These are phyloP conservation scores for Cercospora sojina DNA, from an alignment of 2,329 filamentous ascomycete species.

Conservation along the genomic window DNA sequence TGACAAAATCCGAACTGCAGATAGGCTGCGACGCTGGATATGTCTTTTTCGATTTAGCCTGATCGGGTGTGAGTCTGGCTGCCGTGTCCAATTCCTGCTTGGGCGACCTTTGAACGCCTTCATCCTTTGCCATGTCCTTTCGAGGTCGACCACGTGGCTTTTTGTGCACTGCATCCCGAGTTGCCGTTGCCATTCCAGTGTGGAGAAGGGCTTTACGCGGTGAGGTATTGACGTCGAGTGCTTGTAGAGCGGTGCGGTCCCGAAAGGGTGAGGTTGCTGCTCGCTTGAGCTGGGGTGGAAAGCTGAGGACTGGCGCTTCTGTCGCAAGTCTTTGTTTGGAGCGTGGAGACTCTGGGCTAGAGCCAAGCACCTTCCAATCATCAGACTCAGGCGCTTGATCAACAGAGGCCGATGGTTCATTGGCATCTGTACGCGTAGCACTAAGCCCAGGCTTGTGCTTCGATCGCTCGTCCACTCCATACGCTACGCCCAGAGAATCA, in stretches of 20 bases:
- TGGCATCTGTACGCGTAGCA: not conserved
- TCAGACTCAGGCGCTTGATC: not conserved
- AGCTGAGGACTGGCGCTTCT: not conserved
- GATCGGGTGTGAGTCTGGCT: not conserved
- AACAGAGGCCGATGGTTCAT: not conserved
- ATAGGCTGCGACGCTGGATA: constrained; percentile 26
- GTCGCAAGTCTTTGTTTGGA: not conserved
- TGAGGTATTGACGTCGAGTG: constrained; percentile 32
- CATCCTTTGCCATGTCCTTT: constrained; percentile 16
- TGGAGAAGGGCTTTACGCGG: constrained; percentile 9
- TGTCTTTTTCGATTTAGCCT: not conserved
- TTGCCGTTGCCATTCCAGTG: not conserved
- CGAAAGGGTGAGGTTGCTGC: constrained; percentile 22
- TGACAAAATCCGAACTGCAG: constrained; percentile 21
- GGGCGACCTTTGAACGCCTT: constrained; percentile 18
- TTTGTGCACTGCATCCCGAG: not conserved
- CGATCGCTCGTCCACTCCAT: too few relatives aligned
- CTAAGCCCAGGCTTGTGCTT: not conserved
- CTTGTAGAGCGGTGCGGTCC: constrained; percentile 27
- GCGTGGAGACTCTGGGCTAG: constrained; percentile 1
- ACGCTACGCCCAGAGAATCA: not conserved
- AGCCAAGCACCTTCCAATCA: constrained; percentile 3
- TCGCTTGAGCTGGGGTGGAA: constrained; percentile 6
- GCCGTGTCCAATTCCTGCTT: constrained; percentile 12
- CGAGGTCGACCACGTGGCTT: constrained; percentile 29